Base-by-base conservation (phyloP, 73 alveolate genomes). In the Paramecium octaurelia region DNA sequence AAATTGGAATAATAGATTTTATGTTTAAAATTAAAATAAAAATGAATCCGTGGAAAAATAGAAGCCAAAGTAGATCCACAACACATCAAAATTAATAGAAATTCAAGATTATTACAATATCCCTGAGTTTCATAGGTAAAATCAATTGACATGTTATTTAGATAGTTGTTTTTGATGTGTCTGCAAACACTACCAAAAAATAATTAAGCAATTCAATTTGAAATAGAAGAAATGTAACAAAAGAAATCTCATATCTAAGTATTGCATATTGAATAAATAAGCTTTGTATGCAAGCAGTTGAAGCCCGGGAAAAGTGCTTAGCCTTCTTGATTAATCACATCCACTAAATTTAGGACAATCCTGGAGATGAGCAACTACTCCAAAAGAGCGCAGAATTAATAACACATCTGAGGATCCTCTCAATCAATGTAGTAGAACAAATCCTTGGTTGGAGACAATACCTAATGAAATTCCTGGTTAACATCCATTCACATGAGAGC, bases 1-100 rank as follows among this genome's bases (percentile, higher is more conserved):
- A 73, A 73, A 73, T 40, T 73, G 87, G 87, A 73, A 73, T 43
- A 73, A 73, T 43, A 73, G 87, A 73, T 73, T 73, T 73, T 73
- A 73, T 73, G 87, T 73, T 31, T 38, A 31, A 40, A 73, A 35
- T 38, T 31, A 35, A 14, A 21, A 36, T 35, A 73, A 73, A 40
- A 36, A 34, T 73, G 87, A 73, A 40, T 73, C 87, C 4, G 57
- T 73, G 4, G 87, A 73, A 40, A 73, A 73, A 40, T 29, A 36
- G 57, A 31, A 40, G 14, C 87, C 40, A 29, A 29, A 73, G 24
- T 16, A 18, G n/a, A 73, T 40, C 8, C 38, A 73, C 38, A n/a
- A 35, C 20, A 31, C 42, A 12, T 27, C 16, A 27, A 64, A 64
- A 14, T 34, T 64, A 27, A 20, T 38, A 2, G 87, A 73, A 40